Percentiles rank a stretch among this genome's conserved stretches.
These are phyloP conservation scores for Stephania yunnanensis DNA, from an alignment of 164 flowering plant species.

Conservation along the genomic window DNA sequence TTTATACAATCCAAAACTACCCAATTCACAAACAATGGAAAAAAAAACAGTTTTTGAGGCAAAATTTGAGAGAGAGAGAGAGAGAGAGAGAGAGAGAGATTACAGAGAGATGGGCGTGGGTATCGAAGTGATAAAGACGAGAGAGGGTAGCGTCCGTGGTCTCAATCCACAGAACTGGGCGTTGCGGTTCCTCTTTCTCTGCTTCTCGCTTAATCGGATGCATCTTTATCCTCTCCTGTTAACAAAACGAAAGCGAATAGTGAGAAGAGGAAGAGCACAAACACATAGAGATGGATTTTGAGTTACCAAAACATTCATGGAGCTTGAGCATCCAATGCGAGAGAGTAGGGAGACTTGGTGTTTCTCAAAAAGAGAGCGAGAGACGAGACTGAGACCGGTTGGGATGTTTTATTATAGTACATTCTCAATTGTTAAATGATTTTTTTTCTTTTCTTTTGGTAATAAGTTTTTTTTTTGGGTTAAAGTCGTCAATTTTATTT, in stretches of 20 bases:
- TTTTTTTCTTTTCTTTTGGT: no score
- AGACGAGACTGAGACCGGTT: no score
- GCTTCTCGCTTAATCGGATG: slow-evolving; percentile 33
- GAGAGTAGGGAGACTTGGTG: no score
- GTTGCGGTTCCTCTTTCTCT: slow-evolving; percentile 19
- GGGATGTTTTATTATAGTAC: no score
- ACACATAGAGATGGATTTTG: no score
- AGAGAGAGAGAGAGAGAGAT: slow-evolving; percentile 3
- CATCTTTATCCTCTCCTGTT: slow-evolving; percentile 42
- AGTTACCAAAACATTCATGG: slow-evolving; percentile 2
- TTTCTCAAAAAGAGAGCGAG: no score
- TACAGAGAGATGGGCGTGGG: slow-evolving; percentile 61
- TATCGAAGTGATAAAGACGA: slow-evolving; percentile 48
- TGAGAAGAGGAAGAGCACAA: no score
- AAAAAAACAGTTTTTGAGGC: neutral
- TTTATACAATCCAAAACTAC: neutral
- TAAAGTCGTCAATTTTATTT: no score
- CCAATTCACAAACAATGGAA: neutral
- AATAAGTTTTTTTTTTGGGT: no score
- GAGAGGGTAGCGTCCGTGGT: slow-evolving; percentile 49
- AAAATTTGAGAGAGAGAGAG: neutral
- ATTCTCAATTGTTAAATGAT: no score
- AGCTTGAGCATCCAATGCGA: neutral
- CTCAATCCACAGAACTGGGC: slow-evolving; percentile 68
- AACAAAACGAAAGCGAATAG: no score